Evolutionary conservation across 192 early-diverging fungal species (phyloP), one percentile per base, ranked within the genome.

Genomic region (Linderina pennispora): DNA sequence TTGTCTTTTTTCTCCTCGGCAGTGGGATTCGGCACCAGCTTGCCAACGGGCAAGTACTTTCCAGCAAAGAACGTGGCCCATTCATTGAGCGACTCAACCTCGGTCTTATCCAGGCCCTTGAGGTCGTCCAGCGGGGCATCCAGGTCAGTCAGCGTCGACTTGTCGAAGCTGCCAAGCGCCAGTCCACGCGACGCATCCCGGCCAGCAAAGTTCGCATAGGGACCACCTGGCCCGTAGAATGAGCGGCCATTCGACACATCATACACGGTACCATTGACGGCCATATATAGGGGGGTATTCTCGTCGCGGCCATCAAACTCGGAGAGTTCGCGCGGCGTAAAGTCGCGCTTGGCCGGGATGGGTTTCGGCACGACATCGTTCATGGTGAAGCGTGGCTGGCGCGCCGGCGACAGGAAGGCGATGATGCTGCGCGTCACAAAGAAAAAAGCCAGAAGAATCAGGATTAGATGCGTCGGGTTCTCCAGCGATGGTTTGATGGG

Each of bases 141-240:
- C 16, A 84, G 32, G n/a, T 78, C 75, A 1, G 72, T 56, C 43
- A 97, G 44, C 72, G 94, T 77, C 8, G 75, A 72, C 36, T 54
- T 65, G 48, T 91, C 88, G 55, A 98, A 94, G 36, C 85, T 87
- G 45, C 87, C 76, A 58, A 92, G 84, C 26, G 92, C 87, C 45
- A 98, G 65, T 0, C 95, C 92, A 22, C 95, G 80, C 15, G 91
- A 93, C 13, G 95, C 92, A 74, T 98, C 95, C n/a, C 86, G 80
- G 1, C 95, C 95, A 5, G 92, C 84, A 82, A 96, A 98, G 77
- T 92, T 94, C 22, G 81, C 86, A 54, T 98, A 98, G n/a, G 87
- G 90, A 4, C 91, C 91, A 7, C 34, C 62, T 23, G 94, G 94
- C 0, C 94, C 94, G 58, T 97, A 97, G 64, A 97, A 95, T 23